These are phyloP conservation scores for Leishmania tarentolae DNA, from an alignment of 208 protist genomes.

Conservation along the genomic window DNA sequence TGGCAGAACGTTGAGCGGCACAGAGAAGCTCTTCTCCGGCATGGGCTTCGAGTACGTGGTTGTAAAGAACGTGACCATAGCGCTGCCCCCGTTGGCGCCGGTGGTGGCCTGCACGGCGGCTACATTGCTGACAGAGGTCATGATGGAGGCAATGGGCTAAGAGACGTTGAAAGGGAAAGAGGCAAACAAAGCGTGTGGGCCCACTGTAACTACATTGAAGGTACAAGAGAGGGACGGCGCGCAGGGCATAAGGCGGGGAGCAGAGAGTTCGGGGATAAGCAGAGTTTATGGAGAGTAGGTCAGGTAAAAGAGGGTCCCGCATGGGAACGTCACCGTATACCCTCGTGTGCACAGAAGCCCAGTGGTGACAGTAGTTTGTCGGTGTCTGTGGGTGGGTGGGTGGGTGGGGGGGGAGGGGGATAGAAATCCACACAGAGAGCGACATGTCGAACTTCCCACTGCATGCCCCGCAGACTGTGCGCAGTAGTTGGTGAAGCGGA, in stretches of 20 bases:
- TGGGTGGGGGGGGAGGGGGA: not conserved
- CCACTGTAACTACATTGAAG: not conserved
- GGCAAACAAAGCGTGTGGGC: not conserved
- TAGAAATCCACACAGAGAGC: not conserved
- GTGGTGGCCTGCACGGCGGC: slow-evolving; percentile 6
- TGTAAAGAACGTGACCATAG: slow-evolving; percentile 82
- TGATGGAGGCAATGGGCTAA: not conserved
- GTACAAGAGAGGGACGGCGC: not conserved
- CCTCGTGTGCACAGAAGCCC: not conserved
- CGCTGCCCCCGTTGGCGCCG: slow-evolving; percentile 46
- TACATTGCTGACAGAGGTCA: slow-evolving; percentile 9
- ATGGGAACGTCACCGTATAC: not conserved
- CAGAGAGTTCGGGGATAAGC: not conserved
- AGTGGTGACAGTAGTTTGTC: not conserved
- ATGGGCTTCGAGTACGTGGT: slow-evolving; percentile 64
- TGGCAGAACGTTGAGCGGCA: slow-evolving; percentile 66
- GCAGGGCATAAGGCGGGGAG: not conserved
- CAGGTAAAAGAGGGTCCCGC: not conserved
- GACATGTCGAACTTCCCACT: not conserved
- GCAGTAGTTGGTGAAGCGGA: not conserved
- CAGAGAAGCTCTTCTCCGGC: slow-evolving; percentile 78
- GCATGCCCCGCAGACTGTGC: not conserved
- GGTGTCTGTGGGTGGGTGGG: too few species aligned
- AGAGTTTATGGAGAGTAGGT: not conserved
- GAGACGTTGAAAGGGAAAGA: not conserved